phyloP scores from a whole-genome alignment of 2,329 filamentous ascomycete species.

The Ophiobolus disseminans region DNA sequence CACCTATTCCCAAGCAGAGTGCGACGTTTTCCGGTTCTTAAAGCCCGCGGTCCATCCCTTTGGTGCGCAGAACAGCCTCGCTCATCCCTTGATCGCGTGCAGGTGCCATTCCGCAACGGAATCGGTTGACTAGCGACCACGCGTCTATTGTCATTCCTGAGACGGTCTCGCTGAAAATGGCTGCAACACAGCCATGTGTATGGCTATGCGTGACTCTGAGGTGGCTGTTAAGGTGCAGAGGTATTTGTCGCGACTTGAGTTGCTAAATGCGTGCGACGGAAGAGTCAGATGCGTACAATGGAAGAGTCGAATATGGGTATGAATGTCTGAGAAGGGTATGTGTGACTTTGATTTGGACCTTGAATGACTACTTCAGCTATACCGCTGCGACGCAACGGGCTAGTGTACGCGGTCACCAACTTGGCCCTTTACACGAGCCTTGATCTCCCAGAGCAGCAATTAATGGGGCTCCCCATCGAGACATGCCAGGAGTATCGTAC shows the following conservation, averaged over 20 bases:
- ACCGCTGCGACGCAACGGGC: no score
- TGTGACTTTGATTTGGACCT: no score
- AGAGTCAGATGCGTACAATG: no score
- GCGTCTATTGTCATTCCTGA: constrained; percentile 18
- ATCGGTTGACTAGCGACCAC: constrained; percentile 9
- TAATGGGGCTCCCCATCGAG: no score
- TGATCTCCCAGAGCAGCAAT: no score
- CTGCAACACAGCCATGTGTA: constrained; percentile 10
- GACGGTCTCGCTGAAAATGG: constrained; percentile 13
- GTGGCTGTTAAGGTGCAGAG: constrained; percentile 5
- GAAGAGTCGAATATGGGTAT: no score
- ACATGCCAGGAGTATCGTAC: no score
- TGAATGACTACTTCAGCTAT: no score
- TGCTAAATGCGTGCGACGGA: constrained; percentile 12
- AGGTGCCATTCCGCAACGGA: constrained; percentile 20
- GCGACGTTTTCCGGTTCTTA: constrained; percentile 9
- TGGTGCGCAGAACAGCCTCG: constrained; percentile 5
- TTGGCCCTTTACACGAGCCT: no score
- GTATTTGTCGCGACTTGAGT: constrained; percentile 7
- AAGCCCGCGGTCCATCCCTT: constrained; percentile 17
- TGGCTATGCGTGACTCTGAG: constrained; percentile 8
- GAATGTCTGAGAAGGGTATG: no score
- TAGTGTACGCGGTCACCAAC: no score
- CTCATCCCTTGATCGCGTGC: constrained; percentile 18
- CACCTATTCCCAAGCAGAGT: not conserved